phyloP scores from a whole-genome alignment of 169 alveolate species.

The Plasmodium yoelii region DNA sequence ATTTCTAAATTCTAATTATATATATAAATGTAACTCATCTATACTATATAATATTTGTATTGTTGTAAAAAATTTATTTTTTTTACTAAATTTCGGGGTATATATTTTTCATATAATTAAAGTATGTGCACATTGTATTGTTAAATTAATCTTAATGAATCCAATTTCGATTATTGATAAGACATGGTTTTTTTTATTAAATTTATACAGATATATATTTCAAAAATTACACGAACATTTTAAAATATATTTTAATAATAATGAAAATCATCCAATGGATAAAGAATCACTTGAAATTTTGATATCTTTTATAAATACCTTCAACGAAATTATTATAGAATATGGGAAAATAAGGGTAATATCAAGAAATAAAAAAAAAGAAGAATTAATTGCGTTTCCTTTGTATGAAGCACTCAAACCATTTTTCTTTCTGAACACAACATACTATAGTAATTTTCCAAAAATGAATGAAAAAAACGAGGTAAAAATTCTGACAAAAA shows the following conservation, averaged over 20 bases:
- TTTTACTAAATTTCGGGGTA: constrained; percentile 14
- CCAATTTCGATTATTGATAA: constrained; percentile 44
- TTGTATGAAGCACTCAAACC: constrained; percentile 67
- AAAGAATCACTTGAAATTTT: constrained; percentile 18
- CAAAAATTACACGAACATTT: constrained; percentile 44
- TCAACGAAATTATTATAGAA: constrained; percentile 42
- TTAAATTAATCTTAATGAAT: constrained; percentile 37
- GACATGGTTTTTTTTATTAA: constrained; percentile 48
- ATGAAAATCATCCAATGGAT: neutral
- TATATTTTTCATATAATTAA: constrained; percentile 43
- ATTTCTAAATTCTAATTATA: constrained; percentile 35
- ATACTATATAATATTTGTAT: constrained; percentile 44
- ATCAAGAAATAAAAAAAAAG: constrained; percentile 68
- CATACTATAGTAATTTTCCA: neutral
- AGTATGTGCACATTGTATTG: constrained; percentile 33
- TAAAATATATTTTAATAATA: constrained; percentile 14
- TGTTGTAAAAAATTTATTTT: constrained; percentile 35
- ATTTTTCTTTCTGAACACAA: constrained; percentile 48
- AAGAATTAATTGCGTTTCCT: constrained; percentile 74
- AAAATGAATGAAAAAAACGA: neutral
- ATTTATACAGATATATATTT: constrained; percentile 29
- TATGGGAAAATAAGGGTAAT: constrained; percentile 44
- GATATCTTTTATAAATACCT: constrained; percentile 36
- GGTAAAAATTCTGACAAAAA: neutral
- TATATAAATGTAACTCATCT: constrained; percentile 53